These are phyloP conservation scores for Limonomyces culmigenus DNA, from an alignment of 1,284 basidiomycete species.

Conservation along the genomic window DNA sequence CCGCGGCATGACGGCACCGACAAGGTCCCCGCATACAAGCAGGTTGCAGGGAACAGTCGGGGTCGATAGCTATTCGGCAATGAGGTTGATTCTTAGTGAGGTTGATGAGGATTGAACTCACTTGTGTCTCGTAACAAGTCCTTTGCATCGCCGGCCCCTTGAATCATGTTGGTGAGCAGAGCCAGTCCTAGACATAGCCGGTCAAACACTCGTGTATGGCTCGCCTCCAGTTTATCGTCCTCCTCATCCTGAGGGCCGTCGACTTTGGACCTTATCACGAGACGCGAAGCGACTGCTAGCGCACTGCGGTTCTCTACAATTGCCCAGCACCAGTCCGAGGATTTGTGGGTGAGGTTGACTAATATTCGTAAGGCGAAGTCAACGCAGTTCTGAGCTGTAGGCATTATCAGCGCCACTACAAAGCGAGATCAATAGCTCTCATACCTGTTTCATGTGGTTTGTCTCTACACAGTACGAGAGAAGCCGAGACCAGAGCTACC, in stretches of 20 bases:
- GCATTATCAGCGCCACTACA: slow-evolving; percentile 1
- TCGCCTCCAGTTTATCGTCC: slow-evolving; percentile 5
- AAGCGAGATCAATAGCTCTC: neutral
- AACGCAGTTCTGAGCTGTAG: slow-evolving; percentile 18
- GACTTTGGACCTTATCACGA: slow-evolving; percentile 19
- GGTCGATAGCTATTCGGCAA: slow-evolving; percentile 22
- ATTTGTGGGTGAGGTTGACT: slow-evolving; percentile 49
- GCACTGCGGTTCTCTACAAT: slow-evolving; percentile 25
- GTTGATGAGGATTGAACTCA: slow-evolving; percentile 14
- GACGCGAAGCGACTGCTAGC: slow-evolving; percentile 27
- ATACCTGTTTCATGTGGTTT: neutral
- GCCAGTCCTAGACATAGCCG: slow-evolving; percentile 53
- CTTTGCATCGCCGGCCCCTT: slow-evolving; percentile 30
- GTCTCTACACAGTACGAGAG: neutral
- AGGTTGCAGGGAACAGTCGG: slow-evolving; percentile 26
- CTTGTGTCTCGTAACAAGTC: slow-evolving; percentile 26
- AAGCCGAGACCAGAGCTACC: neutral
- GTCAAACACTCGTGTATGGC: slow-evolving; percentile 26
- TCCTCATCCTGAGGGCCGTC: slow-evolving; percentile 6
- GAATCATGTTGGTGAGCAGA: slow-evolving; percentile 54
- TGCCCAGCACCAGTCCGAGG: slow-evolving; percentile 31
- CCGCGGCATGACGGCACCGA: slow-evolving; percentile 23
- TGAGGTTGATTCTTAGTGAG: neutral
- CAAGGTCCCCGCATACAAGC: slow-evolving; percentile 28
- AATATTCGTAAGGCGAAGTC: slow-evolving; percentile 45